Conservation (phyloP, 1,284 basidiomycete species). For the Cutaneotrichosporon mucoides region DNA sequence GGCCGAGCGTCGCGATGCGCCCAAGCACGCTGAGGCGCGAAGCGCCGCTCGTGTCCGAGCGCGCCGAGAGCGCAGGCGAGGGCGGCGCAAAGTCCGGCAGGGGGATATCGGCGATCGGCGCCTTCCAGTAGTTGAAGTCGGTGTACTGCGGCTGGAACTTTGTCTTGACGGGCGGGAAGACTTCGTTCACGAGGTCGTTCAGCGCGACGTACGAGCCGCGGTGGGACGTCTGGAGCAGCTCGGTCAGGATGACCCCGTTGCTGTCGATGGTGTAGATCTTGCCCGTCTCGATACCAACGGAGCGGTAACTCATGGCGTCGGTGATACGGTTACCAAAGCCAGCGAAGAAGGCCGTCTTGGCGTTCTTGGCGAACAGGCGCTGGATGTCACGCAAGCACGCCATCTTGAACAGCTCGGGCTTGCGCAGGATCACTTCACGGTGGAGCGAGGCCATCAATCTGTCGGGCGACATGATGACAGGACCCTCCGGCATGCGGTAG, state of each 20-base stretch:
- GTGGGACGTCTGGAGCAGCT: constrained; percentile 90
- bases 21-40: constrained; percentile 63
- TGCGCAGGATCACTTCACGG: constrained; percentile 95
- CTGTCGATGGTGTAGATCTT: constrained; percentile 98
- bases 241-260: constrained; percentile 94
- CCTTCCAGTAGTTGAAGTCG: constrained; percentile 96
- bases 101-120: constrained; percentile 69
- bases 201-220: constrained; percentile 64
- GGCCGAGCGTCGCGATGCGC: constrained; percentile 68
- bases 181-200: constrained; percentile 98
- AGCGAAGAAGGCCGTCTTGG: constrained; percentile 77
- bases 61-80: constrained; percentile 85
- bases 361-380: constrained; percentile 73
- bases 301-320: constrained; percentile 93
- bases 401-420: constrained; percentile 99
- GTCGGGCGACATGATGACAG: constrained; percentile 99
- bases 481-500: constrained; percentile 93
- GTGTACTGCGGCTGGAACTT: constrained; percentile 87
- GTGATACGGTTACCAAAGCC: constrained; percentile 99
- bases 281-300: constrained; percentile 88
- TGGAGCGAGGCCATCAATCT: constrained; percentile 91
- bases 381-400: constrained; percentile 96
- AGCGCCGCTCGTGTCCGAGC: constrained; percentile 75
- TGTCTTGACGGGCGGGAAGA: constrained; percentile 93
- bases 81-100: constrained; percentile 87